Evolutionary conservation across 2,329 filamentous ascomycete genomes (phyloP).

Genomic region (Fusarium subglutinans): DNA sequence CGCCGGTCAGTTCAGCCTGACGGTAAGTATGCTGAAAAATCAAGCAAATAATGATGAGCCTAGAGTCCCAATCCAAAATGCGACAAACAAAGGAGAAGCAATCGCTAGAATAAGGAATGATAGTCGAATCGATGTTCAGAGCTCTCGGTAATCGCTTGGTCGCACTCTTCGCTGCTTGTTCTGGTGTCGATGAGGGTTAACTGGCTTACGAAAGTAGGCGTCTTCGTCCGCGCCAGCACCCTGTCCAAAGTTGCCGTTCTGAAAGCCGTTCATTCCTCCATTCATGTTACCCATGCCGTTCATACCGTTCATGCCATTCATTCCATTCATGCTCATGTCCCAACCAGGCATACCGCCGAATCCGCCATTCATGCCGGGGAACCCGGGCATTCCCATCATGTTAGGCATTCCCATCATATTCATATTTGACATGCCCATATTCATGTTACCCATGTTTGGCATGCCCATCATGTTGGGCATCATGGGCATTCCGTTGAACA

Average conservation of each 20-base stretch:
- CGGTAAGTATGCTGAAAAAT: slow-evolving; percentile 23
- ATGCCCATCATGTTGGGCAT: slow-evolving; percentile 55
- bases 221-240: slow-evolving; percentile 82
- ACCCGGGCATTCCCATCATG: slow-evolving; percentile 48
- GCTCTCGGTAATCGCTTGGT: slow-evolving; percentile 90
- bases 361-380: slow-evolving; percentile 44
- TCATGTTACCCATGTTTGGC: slow-evolving; percentile 50
- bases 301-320: slow-evolving; percentile 37
- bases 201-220: slow-evolving; percentile 93
- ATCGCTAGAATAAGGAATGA: slow-evolving; percentile 13
- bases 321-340: slow-evolving; percentile 42
- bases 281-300: slow-evolving; percentile 45
- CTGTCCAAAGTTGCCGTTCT: slow-evolving; percentile 54
- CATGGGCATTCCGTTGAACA: slow-evolving; percentile 54
- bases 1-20: slow-evolving; percentile 33
- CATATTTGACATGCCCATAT: slow-evolving; percentile 48
- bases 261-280: slow-evolving; percentile 47
- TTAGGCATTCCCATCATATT: slow-evolving; percentile 45
- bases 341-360: slow-evolving; percentile 41
- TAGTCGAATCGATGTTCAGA: slow-evolving; percentile 56
- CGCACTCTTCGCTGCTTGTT: slow-evolving; percentile 81
- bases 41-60: slow-evolving; percentile 10
- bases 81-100: slow-evolving; percentile 10
- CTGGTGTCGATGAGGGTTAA: slow-evolving; percentile 92
- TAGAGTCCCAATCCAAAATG: slow-evolving; percentile 27